Conservation (phyloP, 768 basidiomycete species). For the Agrocybe praecox region DNA sequence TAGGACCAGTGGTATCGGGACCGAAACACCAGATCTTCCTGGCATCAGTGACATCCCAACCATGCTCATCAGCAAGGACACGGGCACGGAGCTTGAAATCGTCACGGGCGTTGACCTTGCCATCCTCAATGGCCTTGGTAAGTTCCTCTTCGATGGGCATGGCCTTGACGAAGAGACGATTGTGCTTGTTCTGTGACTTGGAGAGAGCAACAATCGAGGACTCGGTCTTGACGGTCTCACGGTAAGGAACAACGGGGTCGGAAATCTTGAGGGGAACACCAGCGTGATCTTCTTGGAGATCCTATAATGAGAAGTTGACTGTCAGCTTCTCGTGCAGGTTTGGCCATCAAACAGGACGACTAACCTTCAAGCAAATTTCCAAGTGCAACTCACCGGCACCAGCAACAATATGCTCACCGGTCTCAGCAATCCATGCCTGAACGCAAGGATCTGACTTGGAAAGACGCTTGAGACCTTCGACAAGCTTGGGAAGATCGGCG, state of each 20-base stretch:
- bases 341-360: conserved; percentile 1
- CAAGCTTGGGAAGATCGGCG: conserved; percentile 97
- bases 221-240: conserved; percentile 96
- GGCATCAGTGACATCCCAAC: conserved; percentile 99
- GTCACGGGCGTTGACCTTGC: conserved; percentile 87
- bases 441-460: conserved; percentile 99
- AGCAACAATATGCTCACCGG: conserved; percentile 98
- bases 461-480: conserved; percentile 99
- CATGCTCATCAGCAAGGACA: conserved; percentile 91
- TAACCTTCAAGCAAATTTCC: conserved; percentile 98
- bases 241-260: conserved; percentile 95
- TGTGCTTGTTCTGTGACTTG: conserved; percentile 99
- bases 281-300: conserved; percentile 99
- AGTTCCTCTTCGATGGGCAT: conserved; percentile 93
- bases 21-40: conserved; percentile 99
- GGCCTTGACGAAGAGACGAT: conserved; percentile 95
- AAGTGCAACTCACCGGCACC: conserved; percentile 99
- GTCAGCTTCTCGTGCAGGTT: background rate
- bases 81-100: conserved; percentile 98
- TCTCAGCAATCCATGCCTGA: conserved; percentile 89
- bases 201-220: conserved; percentile 96
- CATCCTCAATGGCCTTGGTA: conserved; percentile 87
- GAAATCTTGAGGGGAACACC: conserved; percentile 99
- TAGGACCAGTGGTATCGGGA: conserved; percentile 96
- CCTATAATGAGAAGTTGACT: conserved; percentile 53